These are phyloP conservation scores for Lichtheimia ornata DNA, from an alignment of 371 early-diverging fungal genomes.

Conservation along the genomic window DNA sequence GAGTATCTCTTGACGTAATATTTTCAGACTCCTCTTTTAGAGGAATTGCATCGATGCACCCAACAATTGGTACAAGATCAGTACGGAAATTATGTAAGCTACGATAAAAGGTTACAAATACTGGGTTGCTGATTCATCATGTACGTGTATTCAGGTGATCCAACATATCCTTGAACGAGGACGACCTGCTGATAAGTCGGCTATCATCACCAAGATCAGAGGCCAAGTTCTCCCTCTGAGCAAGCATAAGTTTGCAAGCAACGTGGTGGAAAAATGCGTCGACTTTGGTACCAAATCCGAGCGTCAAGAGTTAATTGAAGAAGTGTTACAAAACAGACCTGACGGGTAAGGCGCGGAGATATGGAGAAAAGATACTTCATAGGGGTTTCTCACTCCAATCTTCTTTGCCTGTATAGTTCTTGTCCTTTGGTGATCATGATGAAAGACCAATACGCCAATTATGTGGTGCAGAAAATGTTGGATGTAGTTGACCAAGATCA, in stretches of 20 bases:
- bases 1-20: background rate
- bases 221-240: conserved; percentile 89
- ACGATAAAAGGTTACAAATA: background rate
- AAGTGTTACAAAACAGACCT: conserved; percentile 74
- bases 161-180: conserved; percentile 99
- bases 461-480: conserved; percentile 99
- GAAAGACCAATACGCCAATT: conserved; percentile 99
- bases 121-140: no score
- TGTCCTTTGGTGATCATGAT: conserved; percentile 94
- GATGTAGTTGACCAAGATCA: conserved; percentile 94
- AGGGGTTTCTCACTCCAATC: background rate
- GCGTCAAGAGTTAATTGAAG: conserved; percentile 84
- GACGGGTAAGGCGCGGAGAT: conserved; percentile 60
- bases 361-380: background rate
- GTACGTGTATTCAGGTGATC: conserved; percentile 46
- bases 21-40: conserved; percentile 75
- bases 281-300: conserved; percentile 76
- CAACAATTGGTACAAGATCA: conserved; percentile 97
- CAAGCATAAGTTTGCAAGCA: conserved; percentile 99
- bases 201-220: conserved; percentile 88
- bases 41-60: conserved; percentile 93
- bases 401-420: conserved; percentile 44
- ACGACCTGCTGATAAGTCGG: conserved; percentile 78
- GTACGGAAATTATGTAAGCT: conserved; percentile 92
- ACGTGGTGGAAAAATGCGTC: conserved; percentile 97